Conservation (phyloP, 306 rosid species). For the Fragaria iinumae region DNA sequence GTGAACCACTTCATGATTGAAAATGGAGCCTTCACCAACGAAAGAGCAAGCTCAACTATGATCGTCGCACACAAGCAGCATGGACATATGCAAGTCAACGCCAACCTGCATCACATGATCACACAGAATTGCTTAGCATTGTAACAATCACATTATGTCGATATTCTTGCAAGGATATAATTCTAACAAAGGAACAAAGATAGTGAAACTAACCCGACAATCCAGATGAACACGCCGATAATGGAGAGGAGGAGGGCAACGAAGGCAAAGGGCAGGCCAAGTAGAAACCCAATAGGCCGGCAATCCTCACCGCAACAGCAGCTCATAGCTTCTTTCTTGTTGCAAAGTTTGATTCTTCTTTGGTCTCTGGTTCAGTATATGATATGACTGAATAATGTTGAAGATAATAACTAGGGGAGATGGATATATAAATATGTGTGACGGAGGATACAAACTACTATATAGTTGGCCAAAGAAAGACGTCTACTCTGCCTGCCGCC, state of each 20-base stretch:
- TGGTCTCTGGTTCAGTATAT: neutral
- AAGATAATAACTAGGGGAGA: conserved; percentile 8
- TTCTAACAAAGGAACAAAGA: neutral
- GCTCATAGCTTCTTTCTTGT: conserved; percentile 29
- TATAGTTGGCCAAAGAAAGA: conserved; percentile 6
- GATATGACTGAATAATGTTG: neutral
- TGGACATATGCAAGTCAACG: conserved; percentile 72
- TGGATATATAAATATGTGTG: conserved; percentile 19
- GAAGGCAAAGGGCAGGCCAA: conserved; percentile 78
- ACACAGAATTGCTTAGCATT: neutral
- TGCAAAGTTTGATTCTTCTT: neutral
- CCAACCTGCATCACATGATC: conserved; percentile 40
- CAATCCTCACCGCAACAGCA: conserved; percentile 69
- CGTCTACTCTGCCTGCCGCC: conserved; percentile 19
- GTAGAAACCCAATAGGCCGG: conserved; percentile 70
- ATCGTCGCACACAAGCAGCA: conserved; percentile 85
- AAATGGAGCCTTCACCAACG: conserved; percentile 69
- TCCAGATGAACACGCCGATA: conserved; percentile 61
- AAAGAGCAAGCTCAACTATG: conserved; percentile 70
- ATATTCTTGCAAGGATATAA: neutral
- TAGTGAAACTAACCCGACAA: conserved; percentile 54
- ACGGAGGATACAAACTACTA: conserved; percentile 26
- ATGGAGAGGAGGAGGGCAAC: conserved; percentile 58
- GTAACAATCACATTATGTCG: neutral
- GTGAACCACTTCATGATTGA: conserved; percentile 78